Evolutionary conservation across 805 yeast species (phyloP).

Genomic region (Danielia oregonensis): DNA sequence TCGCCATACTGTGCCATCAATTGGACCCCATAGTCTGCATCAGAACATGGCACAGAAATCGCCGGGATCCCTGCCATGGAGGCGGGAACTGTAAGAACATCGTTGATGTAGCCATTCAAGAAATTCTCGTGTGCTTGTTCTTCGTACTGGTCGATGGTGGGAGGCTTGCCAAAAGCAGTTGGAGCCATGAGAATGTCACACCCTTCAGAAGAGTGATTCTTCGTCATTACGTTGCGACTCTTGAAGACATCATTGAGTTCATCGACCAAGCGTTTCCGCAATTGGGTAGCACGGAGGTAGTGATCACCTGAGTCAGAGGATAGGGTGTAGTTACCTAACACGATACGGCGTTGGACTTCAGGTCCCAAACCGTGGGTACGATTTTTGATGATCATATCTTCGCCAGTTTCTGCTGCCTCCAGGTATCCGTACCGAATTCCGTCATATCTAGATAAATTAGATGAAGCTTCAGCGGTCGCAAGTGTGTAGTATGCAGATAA

Average conservation of each 20-base stretch:
- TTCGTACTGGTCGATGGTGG: slow-evolving; percentile 44
- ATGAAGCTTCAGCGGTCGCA: slow-evolving; percentile 91
- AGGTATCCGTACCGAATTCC: slow-evolving; percentile 79
- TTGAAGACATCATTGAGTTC: slow-evolving; percentile 66
- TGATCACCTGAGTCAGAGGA: slow-evolving; percentile 75
- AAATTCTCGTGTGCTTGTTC: slow-evolving; percentile 33
- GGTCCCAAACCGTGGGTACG: slow-evolving; percentile 67
- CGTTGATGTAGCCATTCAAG: slow-evolving; percentile 69
- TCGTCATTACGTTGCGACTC: slow-evolving; percentile 28
- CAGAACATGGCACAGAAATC: slow-evolving; percentile 61
- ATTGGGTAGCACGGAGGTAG: slow-evolving; percentile 67
- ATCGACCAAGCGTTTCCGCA: slow-evolving; percentile 55
- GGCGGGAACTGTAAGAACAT: slow-evolving; percentile 83
- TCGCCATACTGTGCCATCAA: slow-evolving; percentile 83
- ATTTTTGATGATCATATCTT: slow-evolving; percentile 37
- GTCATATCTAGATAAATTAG: slow-evolving; percentile 85
- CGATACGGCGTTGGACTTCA: slow-evolving; percentile 80
- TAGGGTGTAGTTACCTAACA: slow-evolving; percentile 82
- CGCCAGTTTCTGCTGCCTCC: slow-evolving; percentile 1
- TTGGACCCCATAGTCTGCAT: slow-evolving; percentile 57
- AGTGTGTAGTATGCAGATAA: slow-evolving; percentile 83
- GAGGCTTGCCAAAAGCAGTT: slow-evolving; percentile 60
- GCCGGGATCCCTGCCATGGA: slow-evolving; percentile 92
- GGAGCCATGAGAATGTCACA: slow-evolving; percentile 73
- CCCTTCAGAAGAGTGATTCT: slow-evolving; percentile 17